Evolutionary conservation across 2,329 filamentous ascomycete genomes (phyloP), one percentile per base, ranked within the genome.

Genomic region (Rutstroemia sydowiana): DNA sequence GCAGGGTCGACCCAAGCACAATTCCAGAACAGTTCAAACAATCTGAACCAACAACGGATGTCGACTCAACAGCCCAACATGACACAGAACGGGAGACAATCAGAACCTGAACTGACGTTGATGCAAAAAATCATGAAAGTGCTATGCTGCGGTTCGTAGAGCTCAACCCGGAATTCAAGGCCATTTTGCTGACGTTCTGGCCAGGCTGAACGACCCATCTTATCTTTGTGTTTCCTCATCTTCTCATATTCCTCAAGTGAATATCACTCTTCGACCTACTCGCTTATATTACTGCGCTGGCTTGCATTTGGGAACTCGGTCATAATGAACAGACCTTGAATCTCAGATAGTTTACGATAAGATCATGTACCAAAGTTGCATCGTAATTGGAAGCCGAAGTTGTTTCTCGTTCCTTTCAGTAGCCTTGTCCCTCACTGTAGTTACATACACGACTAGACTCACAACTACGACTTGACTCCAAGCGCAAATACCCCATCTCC

Each of bases 11-110:
- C 89, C 59, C 88, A 95, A 71, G 92, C 92, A 61, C 92, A 96
- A 69, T 96, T 95, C 77, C 90, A 95, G 75, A 92, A 89, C 78
- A 95, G 89, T 74, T 88, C 87, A 66, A 88, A 89, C 69, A 93
- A 95, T 70, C 78, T 95, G 23, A 26, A 26, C 59, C 80, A 86
- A 45, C 75, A 84, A 61, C 75, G 77, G 58, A 77, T 79, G 66
- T 79, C 78, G 56, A 30, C 34, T 13, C 48, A 51, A 10, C 81
- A 83, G 65, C 75, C 77, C 53, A 79, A 76, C 54, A 75, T 82
- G 73, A 78, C 74, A 55, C 72, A 71, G 68, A 79, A 71, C 65
- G 73, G 68, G 61, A 76, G 75, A 60, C 76, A 75, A 41, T 73
- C 77, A 62, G 85, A 93, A 67, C 77, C 83, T 60, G 87, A 92